Evolutionary conservation across 305 asterid species (phyloP).

Genomic region (Fraxinus ornus): DNA sequence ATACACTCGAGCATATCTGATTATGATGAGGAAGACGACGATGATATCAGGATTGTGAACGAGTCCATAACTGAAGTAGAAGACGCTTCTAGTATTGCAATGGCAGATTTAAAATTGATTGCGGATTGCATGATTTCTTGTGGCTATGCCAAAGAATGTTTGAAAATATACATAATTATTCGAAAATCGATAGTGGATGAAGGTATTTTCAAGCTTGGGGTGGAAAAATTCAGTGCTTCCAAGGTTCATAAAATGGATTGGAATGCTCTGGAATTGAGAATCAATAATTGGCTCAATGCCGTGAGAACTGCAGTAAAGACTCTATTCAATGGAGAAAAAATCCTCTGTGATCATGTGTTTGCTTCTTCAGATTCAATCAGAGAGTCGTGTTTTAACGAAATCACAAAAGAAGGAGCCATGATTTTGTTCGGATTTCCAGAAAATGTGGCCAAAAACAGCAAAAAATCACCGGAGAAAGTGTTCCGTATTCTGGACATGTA

Average conservation of each 20-base stretch:
- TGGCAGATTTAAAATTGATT: slow-evolving; percentile 61
- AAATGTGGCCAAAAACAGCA: slow-evolving; percentile 47
- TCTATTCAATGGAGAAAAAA: slow-evolving; percentile 73
- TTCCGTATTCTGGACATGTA: slow-evolving; percentile 78
- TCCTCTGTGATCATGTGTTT: slow-evolving; percentile 74
- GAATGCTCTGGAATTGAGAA: slow-evolving; percentile 48
- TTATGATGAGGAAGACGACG: slow-evolving; percentile 43
- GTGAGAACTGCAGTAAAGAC: slow-evolving; percentile 52
- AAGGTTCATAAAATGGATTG: slow-evolving; percentile 66
- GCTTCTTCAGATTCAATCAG: slow-evolving; percentile 52
- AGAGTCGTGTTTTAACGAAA: slow-evolving; percentile 59
- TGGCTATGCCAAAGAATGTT: slow-evolving; percentile 70
- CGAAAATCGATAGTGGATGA: slow-evolving; percentile 89
- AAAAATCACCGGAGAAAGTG: slow-evolving; percentile 49
- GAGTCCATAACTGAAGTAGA: slow-evolving; percentile 54
- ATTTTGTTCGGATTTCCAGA: slow-evolving; percentile 69
- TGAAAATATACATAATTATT: slow-evolving; percentile 55
- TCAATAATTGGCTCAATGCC: slow-evolving; percentile 61
- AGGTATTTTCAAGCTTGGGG: slow-evolving; percentile 73
- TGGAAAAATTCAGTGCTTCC: slow-evolving; percentile 52
- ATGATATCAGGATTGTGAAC: slow-evolving; percentile 22
- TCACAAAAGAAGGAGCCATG: slow-evolving; percentile 61
- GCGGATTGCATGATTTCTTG: slow-evolving; percentile 85
- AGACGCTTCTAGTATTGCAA: slow-evolving; percentile 46
- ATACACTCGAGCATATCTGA: slow-evolving; percentile 51